Evolutionary conservation across 768 basidiomycete genomes (phyloP).

Genomic region (Agaricus subrufescens): DNA sequence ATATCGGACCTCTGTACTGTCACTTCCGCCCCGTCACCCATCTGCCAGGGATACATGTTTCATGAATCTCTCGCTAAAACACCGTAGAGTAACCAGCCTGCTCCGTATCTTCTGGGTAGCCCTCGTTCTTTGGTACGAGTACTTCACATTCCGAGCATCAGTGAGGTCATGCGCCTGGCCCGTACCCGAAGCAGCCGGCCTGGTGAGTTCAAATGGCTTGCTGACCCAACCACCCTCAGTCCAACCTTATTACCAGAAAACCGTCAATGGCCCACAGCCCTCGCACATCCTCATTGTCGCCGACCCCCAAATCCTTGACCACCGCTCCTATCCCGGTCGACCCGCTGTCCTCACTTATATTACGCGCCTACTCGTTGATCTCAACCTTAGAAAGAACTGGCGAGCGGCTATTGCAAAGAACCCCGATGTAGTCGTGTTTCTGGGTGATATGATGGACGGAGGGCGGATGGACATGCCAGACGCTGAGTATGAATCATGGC

Average conservation of each 20-base stretch:
- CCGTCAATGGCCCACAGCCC: constrained; percentile 18
- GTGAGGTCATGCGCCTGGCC: constrained; percentile 59
- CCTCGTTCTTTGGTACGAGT: constrained; percentile 67
- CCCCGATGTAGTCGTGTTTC: constrained; percentile 74
- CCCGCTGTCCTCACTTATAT: constrained; percentile 49
- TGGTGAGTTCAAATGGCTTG: constrained; percentile 18
- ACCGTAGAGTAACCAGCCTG: constrained; percentile 33
- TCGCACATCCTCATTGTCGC: constrained; percentile 75
- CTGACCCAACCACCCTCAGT: not conserved
- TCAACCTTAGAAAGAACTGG: constrained; percentile 87
- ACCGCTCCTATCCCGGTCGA: constrained; percentile 66
- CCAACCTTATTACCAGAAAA: constrained; percentile 14
- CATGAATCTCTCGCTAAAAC: constrained; percentile 21
- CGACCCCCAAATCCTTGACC: constrained; percentile 85
- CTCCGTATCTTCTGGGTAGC: constrained; percentile 60
- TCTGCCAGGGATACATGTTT: not conserved
- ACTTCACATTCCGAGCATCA: constrained; percentile 47
- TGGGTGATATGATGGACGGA: constrained; percentile 92
- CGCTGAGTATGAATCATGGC: constrained; percentile 51
- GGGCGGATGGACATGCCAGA: constrained; percentile 63
- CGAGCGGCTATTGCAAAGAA: constrained; percentile 49
- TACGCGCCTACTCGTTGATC: constrained; percentile 65
- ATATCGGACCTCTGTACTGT: too few species aligned
- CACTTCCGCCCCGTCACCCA: not conserved
- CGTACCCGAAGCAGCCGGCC: constrained; percentile 27